These are phyloP conservation scores for Ophiostoma fasciatum DNA, from an alignment of 2,329 filamentous ascomycete species.

Conservation along the genomic window DNA sequence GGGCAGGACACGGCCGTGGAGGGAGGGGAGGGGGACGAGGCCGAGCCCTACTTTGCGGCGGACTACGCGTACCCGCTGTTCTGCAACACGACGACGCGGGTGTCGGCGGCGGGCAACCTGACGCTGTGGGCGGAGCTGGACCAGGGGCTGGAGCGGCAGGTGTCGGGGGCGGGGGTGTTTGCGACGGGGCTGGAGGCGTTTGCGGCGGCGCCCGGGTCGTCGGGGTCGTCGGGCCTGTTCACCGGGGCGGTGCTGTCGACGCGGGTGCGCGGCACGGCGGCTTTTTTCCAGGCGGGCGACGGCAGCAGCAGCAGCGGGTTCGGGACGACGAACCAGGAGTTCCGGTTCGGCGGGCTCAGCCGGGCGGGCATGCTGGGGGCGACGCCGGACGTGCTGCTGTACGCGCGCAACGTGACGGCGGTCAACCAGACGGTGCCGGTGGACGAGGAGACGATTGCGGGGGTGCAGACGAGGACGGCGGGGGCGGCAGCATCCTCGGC, in stretches of 20 bases:
- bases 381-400: conserved; percentile 29
- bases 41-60: conserved; percentile 19
- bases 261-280: conserved; percentile 41
- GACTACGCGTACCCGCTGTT: conserved; percentile 46
- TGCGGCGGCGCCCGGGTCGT: conserved; percentile 13
- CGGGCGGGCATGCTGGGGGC: conserved; percentile 12
- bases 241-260: conserved; percentile 33
- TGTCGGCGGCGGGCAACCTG: conserved; percentile 27
- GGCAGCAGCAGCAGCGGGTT: conserved; percentile 31
- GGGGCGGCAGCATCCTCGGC: background rate
- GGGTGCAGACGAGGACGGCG: background rate
- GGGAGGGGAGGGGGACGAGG: conserved; percentile 1
- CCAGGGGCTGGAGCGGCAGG: conserved; percentile 25
- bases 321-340: conserved; percentile 41
- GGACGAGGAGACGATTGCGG: conserved; percentile 9
- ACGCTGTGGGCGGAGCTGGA: conserved; percentile 27
- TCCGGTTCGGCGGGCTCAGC: conserved; percentile 35
- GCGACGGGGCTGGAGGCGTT: conserved; percentile 48
- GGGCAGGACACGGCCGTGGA: conserved; percentile 16
- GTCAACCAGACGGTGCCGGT: conserved; percentile 36
- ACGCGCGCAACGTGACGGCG: conserved; percentile 39
- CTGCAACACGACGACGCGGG: conserved; percentile 35
- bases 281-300: conserved; percentile 33
- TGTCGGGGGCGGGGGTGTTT: conserved; percentile 29
- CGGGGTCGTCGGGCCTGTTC: conserved; percentile 14